These are phyloP conservation scores for Mycosarcoma mackinlayi DNA, from an alignment of 1,284 basidiomycete species.

Conservation along the genomic window DNA sequence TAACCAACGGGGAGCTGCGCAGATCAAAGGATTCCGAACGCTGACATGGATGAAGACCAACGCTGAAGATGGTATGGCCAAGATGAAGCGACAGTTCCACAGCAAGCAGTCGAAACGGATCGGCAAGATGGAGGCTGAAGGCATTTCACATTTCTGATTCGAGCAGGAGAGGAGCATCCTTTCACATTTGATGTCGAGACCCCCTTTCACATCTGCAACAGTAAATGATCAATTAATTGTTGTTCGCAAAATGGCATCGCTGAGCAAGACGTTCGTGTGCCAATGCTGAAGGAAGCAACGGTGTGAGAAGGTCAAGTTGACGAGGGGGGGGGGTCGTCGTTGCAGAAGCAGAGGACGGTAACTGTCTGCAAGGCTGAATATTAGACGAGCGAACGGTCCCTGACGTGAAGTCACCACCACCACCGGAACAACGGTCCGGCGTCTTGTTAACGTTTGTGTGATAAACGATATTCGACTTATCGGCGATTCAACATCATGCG, in stretches of 20 bases:
- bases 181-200: too few species aligned
- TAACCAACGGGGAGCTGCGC: constrained; percentile 56
- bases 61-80: constrained; percentile 48
- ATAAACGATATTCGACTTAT: neutral
- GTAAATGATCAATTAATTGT: too few species aligned
- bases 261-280: too few species aligned
- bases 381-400: too few species aligned
- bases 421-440: constrained; percentile 24
- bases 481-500: constrained; percentile 13
- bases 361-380: too few species aligned
- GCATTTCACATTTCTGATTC: constrained; percentile 57
- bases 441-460: constrained; percentile 5
- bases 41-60: constrained; percentile 60
- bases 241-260: too few species aligned
- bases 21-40: constrained; percentile 60
- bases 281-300: too few species aligned
- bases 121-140: constrained; percentile 63
- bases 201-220: too few species aligned
- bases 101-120: constrained; percentile 46
- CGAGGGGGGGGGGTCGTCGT: too few species aligned
- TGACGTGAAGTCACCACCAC: too few species aligned
- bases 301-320: too few species aligned
- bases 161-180: neutral
- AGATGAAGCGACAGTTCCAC: constrained; percentile 44
- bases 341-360: too few species aligned